Evolutionary conservation across 176 grass and related monocot genomes (phyloP), one percentile per base, ranked within the genome.

Genomic region (Aegilops umbellulata): DNA sequence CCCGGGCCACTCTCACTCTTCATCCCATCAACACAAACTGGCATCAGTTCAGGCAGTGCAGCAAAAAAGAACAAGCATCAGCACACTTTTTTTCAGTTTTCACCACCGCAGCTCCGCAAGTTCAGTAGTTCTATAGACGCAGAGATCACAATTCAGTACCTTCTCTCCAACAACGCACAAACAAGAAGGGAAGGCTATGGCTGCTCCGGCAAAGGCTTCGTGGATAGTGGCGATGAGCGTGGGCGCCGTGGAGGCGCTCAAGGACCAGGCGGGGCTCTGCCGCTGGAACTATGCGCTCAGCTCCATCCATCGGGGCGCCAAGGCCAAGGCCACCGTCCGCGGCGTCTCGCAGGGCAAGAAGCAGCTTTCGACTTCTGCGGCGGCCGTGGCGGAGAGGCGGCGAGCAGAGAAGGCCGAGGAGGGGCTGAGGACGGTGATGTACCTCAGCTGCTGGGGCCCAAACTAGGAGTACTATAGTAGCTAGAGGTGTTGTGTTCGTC

Each of bases 341-440:
- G 22, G 2, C 36, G 36, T 42, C 22, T 72, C 69, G 11, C 36
- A 72, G 5, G 36, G 69, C 36, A 42, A 14, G 36, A 72, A 14
- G 38, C 69, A 44, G 36, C 69, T 25, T 7, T n/a, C 67, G 2
- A 19, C 34, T 4, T 70, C 34, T 0, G 32, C 66, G 8, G 32
- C 31, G 9, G 42, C 75, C 4, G 85, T 61, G 53, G 79, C 30
- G n/a, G 66, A 46, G 66, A 57, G 1, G 86, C 73, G 19, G 17
- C 66, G 41, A 4, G 47, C 82, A 14, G 86, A 85, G 24, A 90
- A 78, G 78, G 60, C 81, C 1, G 92, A 97, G 58, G 92, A 94
- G 63, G 81, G 80, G 38, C 1, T 97, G 80, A 87, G 90, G 53
- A 92, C 88, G 0, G 84, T 91, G 60, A 92, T 97, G 90, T 92